Percentiles rank a stretch among this genome's conserved stretches.
Evolutionary conservation across 2,329 filamentous ascomycete species (phyloP).

Genomic region (Taxawa tesnikishii): DNA sequence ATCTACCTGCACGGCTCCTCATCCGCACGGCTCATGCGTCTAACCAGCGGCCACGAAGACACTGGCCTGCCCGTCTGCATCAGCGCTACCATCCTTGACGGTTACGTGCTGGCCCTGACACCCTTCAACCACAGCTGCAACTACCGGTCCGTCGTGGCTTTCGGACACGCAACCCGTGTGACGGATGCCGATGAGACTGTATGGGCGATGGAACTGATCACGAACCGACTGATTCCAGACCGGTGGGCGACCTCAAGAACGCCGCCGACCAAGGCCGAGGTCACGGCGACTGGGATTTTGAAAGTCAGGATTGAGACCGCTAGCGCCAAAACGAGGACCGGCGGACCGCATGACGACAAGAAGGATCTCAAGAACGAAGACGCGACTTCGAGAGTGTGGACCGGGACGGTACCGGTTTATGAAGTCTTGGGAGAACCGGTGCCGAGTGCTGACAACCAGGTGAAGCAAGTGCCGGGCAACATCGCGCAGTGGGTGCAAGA

Average conservation of each 20-base stretch:
- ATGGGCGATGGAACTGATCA: slow-evolving; percentile 69
- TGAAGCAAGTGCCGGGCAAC: slow-evolving; percentile 49
- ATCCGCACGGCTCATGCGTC: slow-evolving; percentile 62
- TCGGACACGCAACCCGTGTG: slow-evolving; percentile 60
- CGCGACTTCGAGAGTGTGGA: slow-evolving; percentile 41
- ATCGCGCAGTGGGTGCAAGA: slow-evolving; percentile 41
- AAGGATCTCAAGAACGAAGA: slow-evolving; percentile 40
- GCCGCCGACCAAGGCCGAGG: slow-evolving; percentile 61
- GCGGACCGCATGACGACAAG: slow-evolving; percentile 49
- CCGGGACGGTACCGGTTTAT: slow-evolving; percentile 53
- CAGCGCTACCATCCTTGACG: slow-evolving; percentile 63
- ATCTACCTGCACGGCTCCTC: slow-evolving; percentile 80
- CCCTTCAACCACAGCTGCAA: slow-evolving; percentile 77
- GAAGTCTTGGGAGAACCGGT: slow-evolving; percentile 52
- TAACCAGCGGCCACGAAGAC: slow-evolving; percentile 29
- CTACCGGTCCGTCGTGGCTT: slow-evolving; percentile 69
- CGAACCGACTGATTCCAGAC: slow-evolving; percentile 55
- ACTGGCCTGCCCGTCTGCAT: slow-evolving; percentile 59
- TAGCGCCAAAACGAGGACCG: slow-evolving; percentile 62
- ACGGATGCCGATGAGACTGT: slow-evolving; percentile 56
- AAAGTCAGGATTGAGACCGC: slow-evolving; percentile 56
- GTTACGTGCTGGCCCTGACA: slow-evolving; percentile 66
- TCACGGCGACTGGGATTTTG: slow-evolving; percentile 62
- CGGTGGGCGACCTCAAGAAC: slow-evolving; percentile 59
- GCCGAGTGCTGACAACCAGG: slow-evolving; percentile 45